These are phyloP conservation scores for Carpinus viminea DNA, from an alignment of 306 rosid genomes.

Conservation along the genomic window DNA sequence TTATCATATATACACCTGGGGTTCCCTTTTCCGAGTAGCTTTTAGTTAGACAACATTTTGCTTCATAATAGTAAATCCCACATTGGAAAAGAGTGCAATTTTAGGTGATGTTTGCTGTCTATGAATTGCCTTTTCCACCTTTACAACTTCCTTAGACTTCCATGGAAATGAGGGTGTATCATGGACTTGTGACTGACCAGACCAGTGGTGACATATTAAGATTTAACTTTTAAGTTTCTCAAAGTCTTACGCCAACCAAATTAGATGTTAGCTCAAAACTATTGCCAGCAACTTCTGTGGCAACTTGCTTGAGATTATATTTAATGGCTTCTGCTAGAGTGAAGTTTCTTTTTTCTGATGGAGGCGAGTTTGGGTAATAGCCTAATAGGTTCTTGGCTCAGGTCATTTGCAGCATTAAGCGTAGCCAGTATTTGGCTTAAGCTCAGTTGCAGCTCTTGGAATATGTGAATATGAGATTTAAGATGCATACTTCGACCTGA, in stretches of 20 bases:
- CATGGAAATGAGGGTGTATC: background rate
- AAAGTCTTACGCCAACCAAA: background rate
- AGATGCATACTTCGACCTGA: background rate
- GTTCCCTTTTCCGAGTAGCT: background rate
- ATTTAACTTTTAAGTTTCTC: background rate
- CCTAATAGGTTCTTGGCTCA: background rate
- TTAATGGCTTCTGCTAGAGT: background rate
- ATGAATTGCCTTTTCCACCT: background rate
- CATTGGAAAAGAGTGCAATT: background rate
- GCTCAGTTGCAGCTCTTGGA: background rate
- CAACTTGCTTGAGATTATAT: background rate
- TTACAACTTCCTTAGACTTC: background rate
- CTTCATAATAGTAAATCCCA: background rate
- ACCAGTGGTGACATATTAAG: background rate
- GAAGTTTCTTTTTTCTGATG: background rate
- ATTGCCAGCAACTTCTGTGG: background rate
- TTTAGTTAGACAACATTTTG: background rate
- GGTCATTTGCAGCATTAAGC: background rate
- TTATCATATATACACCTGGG: background rate
- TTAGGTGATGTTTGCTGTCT: background rate
- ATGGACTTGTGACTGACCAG: background rate
- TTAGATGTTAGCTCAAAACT: background rate
- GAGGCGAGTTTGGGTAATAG: background rate
- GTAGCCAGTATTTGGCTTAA: constrained; percentile 1
- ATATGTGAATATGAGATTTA: background rate